phyloP scores from a whole-genome alignment of 768 basidiomycete species.

The Tubosaeta brunneosetosa region DNA sequence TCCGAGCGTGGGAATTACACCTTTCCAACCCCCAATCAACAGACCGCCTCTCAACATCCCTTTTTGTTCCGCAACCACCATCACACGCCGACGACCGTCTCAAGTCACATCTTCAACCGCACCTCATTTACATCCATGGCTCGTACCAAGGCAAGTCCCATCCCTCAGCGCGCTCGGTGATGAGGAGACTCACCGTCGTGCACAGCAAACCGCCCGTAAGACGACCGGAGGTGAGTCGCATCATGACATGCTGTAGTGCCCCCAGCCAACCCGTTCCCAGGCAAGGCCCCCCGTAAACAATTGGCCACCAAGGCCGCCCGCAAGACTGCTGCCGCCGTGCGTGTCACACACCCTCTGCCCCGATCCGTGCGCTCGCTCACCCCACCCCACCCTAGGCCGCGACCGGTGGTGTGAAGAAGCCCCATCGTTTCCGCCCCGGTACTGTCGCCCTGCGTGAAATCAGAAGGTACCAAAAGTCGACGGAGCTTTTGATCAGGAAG shows the following conservation, averaged over 20 bases:
- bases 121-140: slow-evolving; percentile 50
- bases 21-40: slow-evolving; percentile 22
- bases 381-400: slow-evolving; percentile 45
- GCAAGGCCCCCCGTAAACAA: slow-evolving; percentile 90
- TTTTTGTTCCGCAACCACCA: slow-evolving; percentile 28
- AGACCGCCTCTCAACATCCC: slow-evolving; percentile 12
- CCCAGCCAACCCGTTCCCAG: slow-evolving; percentile 36
- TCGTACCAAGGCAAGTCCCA: slow-evolving; percentile 69
- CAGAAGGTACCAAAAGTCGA: slow-evolving; percentile 96
- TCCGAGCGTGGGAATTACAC: slow-evolving; percentile 27
- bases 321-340: slow-evolving; percentile 71
- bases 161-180: neutral
- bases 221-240: slow-evolving; percentile 84
- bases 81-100: slow-evolving; percentile 15
- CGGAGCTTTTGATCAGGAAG: slow-evolving; percentile 98
- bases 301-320: slow-evolving; percentile 94
- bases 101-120: slow-evolving; percentile 6
- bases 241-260: slow-evolving; percentile 9
- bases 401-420: slow-evolving; percentile 99
- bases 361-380: slow-evolving; percentile 4
- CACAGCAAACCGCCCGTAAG: slow-evolving; percentile 96
- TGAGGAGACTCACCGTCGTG: slow-evolving; percentile 4
- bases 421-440: slow-evolving; percentile 94
- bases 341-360: slow-evolving; percentile 24
- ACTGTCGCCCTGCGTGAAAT: slow-evolving; percentile 99